phyloP scores from a whole-genome alignment of 2,329 filamentous ascomycete genomes.

The Penicillium psychrosexuale region DNA sequence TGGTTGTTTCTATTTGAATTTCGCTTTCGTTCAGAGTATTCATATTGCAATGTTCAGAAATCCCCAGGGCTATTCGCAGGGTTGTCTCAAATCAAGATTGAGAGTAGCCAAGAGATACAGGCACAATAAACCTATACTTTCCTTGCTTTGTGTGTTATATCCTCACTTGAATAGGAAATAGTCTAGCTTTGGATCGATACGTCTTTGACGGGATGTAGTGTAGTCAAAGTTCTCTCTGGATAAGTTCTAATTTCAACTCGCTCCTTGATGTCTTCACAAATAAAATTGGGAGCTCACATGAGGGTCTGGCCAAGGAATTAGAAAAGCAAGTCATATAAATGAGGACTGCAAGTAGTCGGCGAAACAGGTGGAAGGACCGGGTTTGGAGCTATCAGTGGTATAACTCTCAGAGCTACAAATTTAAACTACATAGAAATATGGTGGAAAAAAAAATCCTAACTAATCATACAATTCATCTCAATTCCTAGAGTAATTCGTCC shows the following conservation, averaged over 20 bases:
- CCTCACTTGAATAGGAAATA: too few species aligned
- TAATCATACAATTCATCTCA: conserved; percentile 35
- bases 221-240: too few species aligned
- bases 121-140: background rate
- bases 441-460: conserved; percentile 8
- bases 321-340: background rate
- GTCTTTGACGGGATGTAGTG: background rate
- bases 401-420: background rate
- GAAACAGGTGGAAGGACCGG: background rate
- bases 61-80: background rate
- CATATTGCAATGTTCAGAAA: background rate
- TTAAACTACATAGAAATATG: background rate
- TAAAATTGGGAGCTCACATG: background rate
- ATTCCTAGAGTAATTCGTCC: conserved; percentile 23
- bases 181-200: background rate
- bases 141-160: background rate
- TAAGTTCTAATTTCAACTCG: too few species aligned
- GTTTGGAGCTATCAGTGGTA: background rate
- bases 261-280: too few species aligned
- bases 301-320: background rate
- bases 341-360: background rate
- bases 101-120: background rate
- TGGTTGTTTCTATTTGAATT: background rate
- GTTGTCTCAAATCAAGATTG: background rate
- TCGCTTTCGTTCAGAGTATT: background rate